Conservation (phyloP, 2,329 filamentous ascomycete genomes). For the Periconia sp. region DNA sequence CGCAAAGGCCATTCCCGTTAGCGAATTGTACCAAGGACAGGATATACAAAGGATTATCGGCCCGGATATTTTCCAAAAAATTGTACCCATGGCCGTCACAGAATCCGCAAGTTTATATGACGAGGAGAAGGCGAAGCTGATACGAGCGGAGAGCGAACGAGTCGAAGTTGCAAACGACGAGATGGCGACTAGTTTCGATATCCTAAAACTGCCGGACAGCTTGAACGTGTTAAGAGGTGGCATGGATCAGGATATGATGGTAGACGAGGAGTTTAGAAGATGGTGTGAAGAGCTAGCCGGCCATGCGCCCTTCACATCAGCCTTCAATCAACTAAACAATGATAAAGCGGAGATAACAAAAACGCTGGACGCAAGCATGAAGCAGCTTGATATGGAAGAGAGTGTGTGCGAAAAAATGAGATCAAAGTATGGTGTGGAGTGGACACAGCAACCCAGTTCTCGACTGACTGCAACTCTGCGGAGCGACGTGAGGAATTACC, state of each 20-base stretch:
- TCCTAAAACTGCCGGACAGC: slow-evolving; percentile 84
- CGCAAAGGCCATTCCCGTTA: slow-evolving; percentile 95
- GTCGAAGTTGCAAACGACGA: slow-evolving; percentile 92
- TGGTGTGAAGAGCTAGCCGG: slow-evolving; percentile 94
- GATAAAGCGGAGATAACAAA: slow-evolving; percentile 76
- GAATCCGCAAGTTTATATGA: slow-evolving; percentile 97
- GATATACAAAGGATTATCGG: slow-evolving; percentile 97
- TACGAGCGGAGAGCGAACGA: slow-evolving; percentile 89
- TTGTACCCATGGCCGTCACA: slow-evolving; percentile 92
- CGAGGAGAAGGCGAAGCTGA: slow-evolving; percentile 95
- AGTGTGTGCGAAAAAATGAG: slow-evolving; percentile 99
- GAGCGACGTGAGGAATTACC: slow-evolving; percentile 83
- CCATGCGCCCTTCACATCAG: slow-evolving; percentile 75
- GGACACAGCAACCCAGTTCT: slow-evolving; percentile 95
- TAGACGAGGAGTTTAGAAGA: slow-evolving; percentile 86
- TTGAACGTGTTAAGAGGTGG: slow-evolving; percentile 91
- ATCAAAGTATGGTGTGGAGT: slow-evolving; percentile 92
- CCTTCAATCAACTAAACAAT: slow-evolving; percentile 76
- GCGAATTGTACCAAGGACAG: slow-evolving; percentile 93
- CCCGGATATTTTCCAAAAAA: slow-evolving; percentile 94
- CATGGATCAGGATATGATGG: slow-evolving; percentile 82
- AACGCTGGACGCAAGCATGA: slow-evolving; percentile 76
- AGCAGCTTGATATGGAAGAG: slow-evolving; percentile 94
- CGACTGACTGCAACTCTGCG: slow-evolving; percentile 84
- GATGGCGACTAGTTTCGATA: slow-evolving; percentile 93